Evolutionary conservation across 2,329 filamentous ascomycete genomes (phyloP), one percentile per base, ranked within the genome.

Genomic region (Trichophyton simii): DNA sequence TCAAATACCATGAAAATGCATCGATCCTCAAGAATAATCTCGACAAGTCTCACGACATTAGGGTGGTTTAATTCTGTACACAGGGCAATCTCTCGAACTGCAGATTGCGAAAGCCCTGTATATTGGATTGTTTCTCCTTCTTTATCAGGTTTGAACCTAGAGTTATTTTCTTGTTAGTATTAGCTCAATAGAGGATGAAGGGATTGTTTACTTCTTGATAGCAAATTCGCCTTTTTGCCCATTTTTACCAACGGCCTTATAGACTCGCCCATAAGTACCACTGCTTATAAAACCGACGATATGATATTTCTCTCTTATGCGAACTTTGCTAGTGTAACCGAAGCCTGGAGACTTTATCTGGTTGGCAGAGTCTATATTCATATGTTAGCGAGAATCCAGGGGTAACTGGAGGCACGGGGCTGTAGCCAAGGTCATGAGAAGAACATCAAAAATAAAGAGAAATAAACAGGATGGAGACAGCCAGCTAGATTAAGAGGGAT

Each of bases 1-100:
- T 97, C 94, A 68, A 99, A 97, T 1, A 99, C 91, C 88, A 99
- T 99, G 76, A 91, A 99, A 72, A 99, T 97, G 77, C 91, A 96
- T 78, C 97, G 97, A 74, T 96, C 91, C 76, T 99, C 92, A 2
- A 99, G 81, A 69, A 99, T 96, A 69, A 96, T 97, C 75, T 99
- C 94, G 64, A 92, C 85, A 0, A 96, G 83, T 63, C 87, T 85
- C 66, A 99, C 92, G 38, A 99, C 86, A 72, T 97, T 97, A 61
- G 84, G 79, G 73, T 99, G 91, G 62, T 83, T 85, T 28, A 99
- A 81, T 72, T 99, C 94, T 42, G 89, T 94, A 76, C 94, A 99
- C 0, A 99, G 80, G 15, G 92, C 90, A 91, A 99, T 99, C 75
- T 99, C 94, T 60, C 94, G 89, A 66, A 96, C 89, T 3, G 94